These are phyloP conservation scores for Oenanthe javanica DNA, from an alignment of 140 eudicot species.

Conservation along the genomic window DNA sequence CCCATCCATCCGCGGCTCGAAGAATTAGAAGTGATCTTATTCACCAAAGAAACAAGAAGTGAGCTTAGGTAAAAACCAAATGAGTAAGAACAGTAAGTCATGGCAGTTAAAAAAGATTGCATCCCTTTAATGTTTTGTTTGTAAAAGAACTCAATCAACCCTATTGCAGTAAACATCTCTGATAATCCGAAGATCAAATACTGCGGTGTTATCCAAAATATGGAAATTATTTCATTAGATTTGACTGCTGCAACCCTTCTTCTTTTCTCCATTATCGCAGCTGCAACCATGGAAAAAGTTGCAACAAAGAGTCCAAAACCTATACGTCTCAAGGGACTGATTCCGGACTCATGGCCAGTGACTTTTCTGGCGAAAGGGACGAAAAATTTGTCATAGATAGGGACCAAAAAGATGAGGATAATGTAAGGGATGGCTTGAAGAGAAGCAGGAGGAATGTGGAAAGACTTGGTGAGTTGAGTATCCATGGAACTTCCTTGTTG, in stretches of 20 bases:
- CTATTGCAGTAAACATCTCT: conserved; percentile 96
- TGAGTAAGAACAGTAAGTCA: conserved; percentile 95
- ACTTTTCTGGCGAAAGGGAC: conserved; percentile 69
- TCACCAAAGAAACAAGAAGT: conserved; percentile 69
- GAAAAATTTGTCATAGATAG: conserved; percentile 61
- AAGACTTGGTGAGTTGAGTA: conserved; percentile 51
- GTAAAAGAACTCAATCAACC: conserved; percentile 91
- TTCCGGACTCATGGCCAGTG: conserved; percentile 69
- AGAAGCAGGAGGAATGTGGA: conserved; percentile 92
- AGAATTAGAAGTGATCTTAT: conserved; percentile 54
- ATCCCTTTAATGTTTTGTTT: conserved; percentile 71
- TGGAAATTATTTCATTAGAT: conserved; percentile 32
- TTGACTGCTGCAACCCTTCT: conserved; percentile 41
- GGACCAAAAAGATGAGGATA: conserved; percentile 71
- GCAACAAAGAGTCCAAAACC: conserved; percentile 70
- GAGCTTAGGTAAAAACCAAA: conserved; percentile 96
- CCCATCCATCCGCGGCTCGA: conserved; percentile 63
- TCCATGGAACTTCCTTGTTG: conserved; percentile 93
- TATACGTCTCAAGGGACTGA: conserved; percentile 76
- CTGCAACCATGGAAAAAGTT: conserved; percentile 88
- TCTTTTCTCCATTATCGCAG: conserved; percentile 77
- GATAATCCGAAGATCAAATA: conserved; percentile 81
- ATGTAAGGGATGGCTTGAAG: conserved; percentile 97
- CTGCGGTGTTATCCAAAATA: conserved; percentile 90
- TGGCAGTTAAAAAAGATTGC: conserved; percentile 78